A percentile compares a stretch with the other conserved stretches of the same genome.
Conservation (phyloP, 192 early-diverging fungal species). For the Nowakowskiella sp. region DNA sequence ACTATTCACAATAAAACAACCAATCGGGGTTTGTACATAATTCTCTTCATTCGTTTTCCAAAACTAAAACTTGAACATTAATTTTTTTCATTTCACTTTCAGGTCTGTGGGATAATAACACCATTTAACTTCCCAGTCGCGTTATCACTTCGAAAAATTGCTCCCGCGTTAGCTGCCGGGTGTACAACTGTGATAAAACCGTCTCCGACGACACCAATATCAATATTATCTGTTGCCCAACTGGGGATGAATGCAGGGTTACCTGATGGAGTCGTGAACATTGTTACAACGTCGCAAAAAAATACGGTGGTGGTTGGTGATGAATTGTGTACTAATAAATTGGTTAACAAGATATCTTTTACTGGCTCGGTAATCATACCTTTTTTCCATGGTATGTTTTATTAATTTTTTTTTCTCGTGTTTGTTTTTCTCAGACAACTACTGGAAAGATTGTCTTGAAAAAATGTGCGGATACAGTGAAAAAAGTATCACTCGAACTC, state of each 20-base stretch:
- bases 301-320: conserved; percentile 48
- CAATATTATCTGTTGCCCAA: conserved; percentile 21
- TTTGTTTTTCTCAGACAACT: conserved; percentile 26
- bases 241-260: conserved; percentile 34
- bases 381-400: conserved; percentile 5
- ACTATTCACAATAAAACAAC: conserved; percentile 63
- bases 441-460: conserved; percentile 60
- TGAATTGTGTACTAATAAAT: conserved; percentile 46
- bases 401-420: not conserved
- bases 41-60: too few species aligned
- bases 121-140: conserved; percentile 73
- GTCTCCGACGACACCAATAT: conserved; percentile 28
- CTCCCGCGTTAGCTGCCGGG: conserved; percentile 69
- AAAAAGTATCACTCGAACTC: conserved; percentile 35
- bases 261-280: conserved; percentile 62
- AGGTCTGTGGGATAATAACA: conserved; percentile 21
- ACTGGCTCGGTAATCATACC: conserved; percentile 57
- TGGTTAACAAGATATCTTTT: conserved; percentile 65
- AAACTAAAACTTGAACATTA: too few species aligned
- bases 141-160: conserved; percentile 71
- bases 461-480: conserved; percentile 51
- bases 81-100: too few species aligned
- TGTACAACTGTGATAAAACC: conserved; percentile 71
- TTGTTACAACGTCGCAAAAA: conserved; percentile 46
- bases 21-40: conserved; percentile 78